phyloP scores from a whole-genome alignment of 2,329 filamentous ascomycete species.

The Penicillium griseofulvum region DNA sequence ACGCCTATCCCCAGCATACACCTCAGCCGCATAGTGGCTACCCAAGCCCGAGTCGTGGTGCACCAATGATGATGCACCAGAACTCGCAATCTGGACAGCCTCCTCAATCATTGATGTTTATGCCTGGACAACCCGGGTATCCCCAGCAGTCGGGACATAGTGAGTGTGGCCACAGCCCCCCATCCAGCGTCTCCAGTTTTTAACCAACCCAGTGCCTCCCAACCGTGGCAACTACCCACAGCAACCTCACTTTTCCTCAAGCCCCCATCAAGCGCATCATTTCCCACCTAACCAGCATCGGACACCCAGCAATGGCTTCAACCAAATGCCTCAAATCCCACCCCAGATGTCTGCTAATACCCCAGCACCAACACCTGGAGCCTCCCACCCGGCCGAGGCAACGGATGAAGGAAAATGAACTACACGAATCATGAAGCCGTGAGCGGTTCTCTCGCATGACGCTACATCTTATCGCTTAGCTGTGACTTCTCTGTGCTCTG shows the following conservation, averaged over 20 bases:
- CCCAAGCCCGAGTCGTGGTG: constrained; percentile 81
- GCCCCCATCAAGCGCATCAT: constrained; percentile 63
- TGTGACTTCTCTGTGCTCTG: constrained; percentile 3
- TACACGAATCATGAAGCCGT: constrained; percentile 7
- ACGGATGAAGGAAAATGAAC: constrained; percentile 52
- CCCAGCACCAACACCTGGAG: constrained; percentile 23
- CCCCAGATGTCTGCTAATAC: constrained; percentile 45
- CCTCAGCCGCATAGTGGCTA: constrained; percentile 67
- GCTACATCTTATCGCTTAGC: constrained; percentile 1
- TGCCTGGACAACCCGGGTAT: constrained; percentile 75
- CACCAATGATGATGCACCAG: constrained; percentile 92
- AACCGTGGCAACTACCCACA: constrained; percentile 59
- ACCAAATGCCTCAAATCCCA: constrained; percentile 46
- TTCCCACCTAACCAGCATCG: constrained; percentile 60
- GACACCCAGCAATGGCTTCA: constrained; percentile 55
- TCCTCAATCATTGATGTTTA: constrained; percentile 65
- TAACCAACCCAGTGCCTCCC: constrained; percentile 54
- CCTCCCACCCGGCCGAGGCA: constrained; percentile 43
- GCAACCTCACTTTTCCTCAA: constrained; percentile 63
- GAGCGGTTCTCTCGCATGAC: constrained; percentile 2
- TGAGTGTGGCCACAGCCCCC: constrained; percentile 52
- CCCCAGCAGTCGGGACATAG: constrained; percentile 70
- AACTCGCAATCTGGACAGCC: constrained; percentile 87
- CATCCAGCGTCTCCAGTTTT: constrained; percentile 35
- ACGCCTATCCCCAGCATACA: constrained; percentile 61